Percentiles rank a stretch among this genome's conserved stretches.
These are phyloP conservation scores for Rubia balearica DNA, from an alignment of 305 asterid species.

Conservation along the genomic window DNA sequence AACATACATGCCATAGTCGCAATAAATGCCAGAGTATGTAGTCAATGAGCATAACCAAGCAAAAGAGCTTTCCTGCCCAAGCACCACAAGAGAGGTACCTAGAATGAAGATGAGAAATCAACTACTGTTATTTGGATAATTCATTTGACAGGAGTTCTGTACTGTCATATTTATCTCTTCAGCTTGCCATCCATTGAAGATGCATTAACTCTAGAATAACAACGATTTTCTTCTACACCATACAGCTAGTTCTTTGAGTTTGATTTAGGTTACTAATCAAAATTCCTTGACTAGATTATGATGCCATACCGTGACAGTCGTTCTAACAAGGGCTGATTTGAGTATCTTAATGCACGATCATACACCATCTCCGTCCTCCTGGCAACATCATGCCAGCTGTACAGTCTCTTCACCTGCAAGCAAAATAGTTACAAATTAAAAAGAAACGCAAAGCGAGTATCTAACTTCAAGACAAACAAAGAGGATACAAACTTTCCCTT, in stretches of 20 bases:
- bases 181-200: background rate
- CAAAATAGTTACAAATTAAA: background rate
- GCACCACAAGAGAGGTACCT: conserved; percentile 91
- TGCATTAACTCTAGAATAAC: background rate
- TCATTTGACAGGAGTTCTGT: background rate
- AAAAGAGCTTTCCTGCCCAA: conserved; percentile 97
- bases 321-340: conserved; percentile 65
- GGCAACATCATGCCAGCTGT: conserved; percentile 97
- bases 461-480: background rate
- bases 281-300: background rate
- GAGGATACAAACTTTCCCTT: background rate
- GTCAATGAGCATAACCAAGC: conserved; percentile 80
- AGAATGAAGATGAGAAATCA: conserved; percentile 5
- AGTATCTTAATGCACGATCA: conserved; percentile 66
- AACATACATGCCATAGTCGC: conserved; percentile 71
- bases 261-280: background rate
- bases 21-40: conserved; percentile 64
- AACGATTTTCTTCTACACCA: background rate
- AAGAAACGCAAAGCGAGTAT: conserved; percentile 2
- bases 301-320: conserved; percentile 64
- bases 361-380: conserved; percentile 89
- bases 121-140: background rate
- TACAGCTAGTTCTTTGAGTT: conserved; percentile 1
- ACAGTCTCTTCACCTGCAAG: conserved; percentile 75
- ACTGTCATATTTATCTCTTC: background rate